A percentile compares a stretch with the other conserved stretches of the same genome.
Conservation (phyloP, 1,139 yeast species). For the Taphrina sp. region DNA sequence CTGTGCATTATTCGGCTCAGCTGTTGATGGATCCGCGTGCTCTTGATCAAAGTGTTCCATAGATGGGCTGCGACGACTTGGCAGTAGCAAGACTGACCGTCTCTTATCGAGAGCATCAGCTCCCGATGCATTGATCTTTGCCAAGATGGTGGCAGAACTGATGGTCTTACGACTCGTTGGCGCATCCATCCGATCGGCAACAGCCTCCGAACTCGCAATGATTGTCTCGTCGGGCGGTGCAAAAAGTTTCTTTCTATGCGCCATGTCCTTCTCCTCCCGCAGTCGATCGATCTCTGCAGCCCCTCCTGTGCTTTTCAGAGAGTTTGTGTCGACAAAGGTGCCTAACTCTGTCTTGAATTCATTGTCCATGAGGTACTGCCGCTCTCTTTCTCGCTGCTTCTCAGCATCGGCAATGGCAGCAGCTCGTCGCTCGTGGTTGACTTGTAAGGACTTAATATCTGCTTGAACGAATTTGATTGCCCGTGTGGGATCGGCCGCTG, state of each 20-base stretch:
- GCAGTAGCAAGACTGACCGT: background rate
- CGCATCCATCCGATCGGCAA: too few relatives aligned
- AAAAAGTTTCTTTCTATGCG: constrained; percentile 40
- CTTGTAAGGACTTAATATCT: constrained; percentile 75
- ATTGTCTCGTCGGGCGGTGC: background rate
- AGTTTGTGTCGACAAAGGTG: constrained; percentile 73
- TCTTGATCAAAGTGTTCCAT: too few relatives aligned
- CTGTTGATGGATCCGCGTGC: too few relatives aligned
- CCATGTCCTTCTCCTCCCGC: constrained; percentile 61
- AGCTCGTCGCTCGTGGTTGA: constrained; percentile 78
- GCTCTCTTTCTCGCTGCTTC: constrained; percentile 69
- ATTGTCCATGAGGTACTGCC: constrained; percentile 55
- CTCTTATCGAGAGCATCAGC: constrained; percentile 5
- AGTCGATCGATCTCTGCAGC: constrained; percentile 76
- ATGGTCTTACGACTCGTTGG: background rate
- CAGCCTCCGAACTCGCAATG: too few relatives aligned
- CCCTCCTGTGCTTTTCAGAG: constrained; percentile 80
- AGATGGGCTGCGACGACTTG: too few relatives aligned
- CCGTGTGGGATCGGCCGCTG: constrained; percentile 41
- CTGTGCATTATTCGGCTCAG: too few relatives aligned
- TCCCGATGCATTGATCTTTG: constrained; percentile 8
- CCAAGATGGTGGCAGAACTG: constrained; percentile 10
- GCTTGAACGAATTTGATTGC: constrained; percentile 75
- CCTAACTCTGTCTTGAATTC: constrained; percentile 86
- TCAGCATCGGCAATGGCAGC: constrained; percentile 91